Evolutionary conservation across 257 asterid genomes (phyloP).

Genomic region (Fraxinus excelsior): DNA sequence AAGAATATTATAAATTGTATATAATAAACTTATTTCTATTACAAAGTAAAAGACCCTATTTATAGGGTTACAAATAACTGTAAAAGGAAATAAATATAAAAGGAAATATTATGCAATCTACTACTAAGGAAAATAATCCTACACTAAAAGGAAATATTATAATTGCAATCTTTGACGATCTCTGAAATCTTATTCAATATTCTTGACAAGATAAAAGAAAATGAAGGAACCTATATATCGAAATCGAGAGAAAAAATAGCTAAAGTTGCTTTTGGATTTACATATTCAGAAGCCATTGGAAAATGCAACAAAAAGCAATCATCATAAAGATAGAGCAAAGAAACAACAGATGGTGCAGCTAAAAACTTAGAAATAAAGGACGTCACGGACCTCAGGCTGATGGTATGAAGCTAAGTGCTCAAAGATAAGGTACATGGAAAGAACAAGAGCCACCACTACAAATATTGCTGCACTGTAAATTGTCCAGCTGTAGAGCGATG

Average conservation of each 20-base stretch:
- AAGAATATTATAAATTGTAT: too few species aligned
- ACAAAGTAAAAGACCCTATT: too few species aligned
- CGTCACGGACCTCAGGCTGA: conserved; percentile 83
- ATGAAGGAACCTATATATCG: background rate
- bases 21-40: too few species aligned
- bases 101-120: too few species aligned
- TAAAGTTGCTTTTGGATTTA: background rate
- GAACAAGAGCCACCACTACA: conserved; percentile 74
- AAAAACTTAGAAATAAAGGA: conserved; percentile 1
- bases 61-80: too few species aligned
- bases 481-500: conserved; percentile 68
- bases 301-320: background rate
- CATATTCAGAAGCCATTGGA: background rate
- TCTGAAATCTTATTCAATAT: too few species aligned
- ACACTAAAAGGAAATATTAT: too few species aligned
- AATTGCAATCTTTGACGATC: too few species aligned
- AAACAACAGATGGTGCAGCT: background rate
- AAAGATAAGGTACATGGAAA: conserved; percentile 77
- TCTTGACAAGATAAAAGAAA: too few species aligned
- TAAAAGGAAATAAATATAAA: too few species aligned
- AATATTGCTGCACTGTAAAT: conserved; percentile 76
- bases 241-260: background rate
- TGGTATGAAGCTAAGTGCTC: conserved; percentile 94
- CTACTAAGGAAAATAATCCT: too few species aligned
- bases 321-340: conserved; percentile 6